Evolutionary conservation across 2,329 filamentous ascomycete genomes (phyloP).

Genomic region (Penicillium sclerotiorum): DNA sequence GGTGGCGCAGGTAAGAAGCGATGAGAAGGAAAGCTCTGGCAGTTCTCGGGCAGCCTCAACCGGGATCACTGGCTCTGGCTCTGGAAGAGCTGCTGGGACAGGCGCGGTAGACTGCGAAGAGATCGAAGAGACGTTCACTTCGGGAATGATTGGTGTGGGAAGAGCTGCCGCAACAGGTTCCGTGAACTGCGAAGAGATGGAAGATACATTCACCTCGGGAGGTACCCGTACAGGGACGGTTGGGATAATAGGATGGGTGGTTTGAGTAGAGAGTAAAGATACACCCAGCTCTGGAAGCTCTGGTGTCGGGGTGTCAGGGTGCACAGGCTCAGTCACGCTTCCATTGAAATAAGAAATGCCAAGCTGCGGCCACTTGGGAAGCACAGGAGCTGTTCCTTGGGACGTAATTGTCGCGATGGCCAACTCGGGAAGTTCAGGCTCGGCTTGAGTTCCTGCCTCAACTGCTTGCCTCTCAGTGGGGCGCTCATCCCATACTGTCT

Average conservation of each 20-base stretch:
- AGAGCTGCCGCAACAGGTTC: slow-evolving; percentile 10
- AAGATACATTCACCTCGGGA: slow-evolving; percentile 29
- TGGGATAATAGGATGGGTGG: slow-evolving; percentile 23
- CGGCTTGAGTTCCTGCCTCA: slow-evolving; percentile 19
- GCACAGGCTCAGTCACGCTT: slow-evolving; percentile 33
- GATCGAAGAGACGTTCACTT: slow-evolving; percentile 33
- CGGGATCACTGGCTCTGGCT: neutral
- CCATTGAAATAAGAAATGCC: slow-evolving; percentile 36
- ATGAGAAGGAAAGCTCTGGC: slow-evolving; percentile 19
- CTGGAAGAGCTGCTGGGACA: slow-evolving; percentile 6
- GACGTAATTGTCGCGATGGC: slow-evolving; percentile 35
- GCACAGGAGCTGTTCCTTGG: slow-evolving; percentile 40
- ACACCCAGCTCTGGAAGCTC: slow-evolving; percentile 25
- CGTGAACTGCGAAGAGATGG: slow-evolving; percentile 30
- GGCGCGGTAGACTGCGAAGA: slow-evolving; percentile 24
- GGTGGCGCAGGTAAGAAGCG: slow-evolving; percentile 24
- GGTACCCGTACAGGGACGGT: slow-evolving; percentile 22
- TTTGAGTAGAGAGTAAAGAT: slow-evolving; percentile 33
- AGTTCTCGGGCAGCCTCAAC: slow-evolving; percentile 2
- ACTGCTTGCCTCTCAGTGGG: slow-evolving; percentile 17
- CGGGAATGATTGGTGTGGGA: slow-evolving; percentile 24
- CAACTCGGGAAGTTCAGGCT: slow-evolving; percentile 31
- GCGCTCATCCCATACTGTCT: slow-evolving; percentile 44
- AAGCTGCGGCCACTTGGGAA: slow-evolving; percentile 46
- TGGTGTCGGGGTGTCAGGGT: slow-evolving; percentile 12